Conservation (phyloP, 2,329 filamentous ascomycete species). For the Bipolaris cookei region DNA sequence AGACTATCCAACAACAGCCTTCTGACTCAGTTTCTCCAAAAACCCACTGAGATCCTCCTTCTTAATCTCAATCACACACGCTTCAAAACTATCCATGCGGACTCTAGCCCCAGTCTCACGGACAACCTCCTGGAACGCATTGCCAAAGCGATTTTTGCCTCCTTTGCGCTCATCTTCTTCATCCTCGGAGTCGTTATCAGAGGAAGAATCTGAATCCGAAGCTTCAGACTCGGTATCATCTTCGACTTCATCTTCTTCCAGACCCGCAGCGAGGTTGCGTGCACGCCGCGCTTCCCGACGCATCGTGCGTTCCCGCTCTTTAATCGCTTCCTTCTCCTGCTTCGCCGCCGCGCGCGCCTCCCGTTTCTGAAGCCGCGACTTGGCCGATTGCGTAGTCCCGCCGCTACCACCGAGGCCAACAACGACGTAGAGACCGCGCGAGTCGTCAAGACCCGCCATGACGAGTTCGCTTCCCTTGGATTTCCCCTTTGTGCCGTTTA, state of each 20-base stretch:
- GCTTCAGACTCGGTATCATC: constrained; percentile 58
- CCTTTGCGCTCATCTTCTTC: constrained; percentile 68
- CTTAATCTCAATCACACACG: constrained; percentile 95
- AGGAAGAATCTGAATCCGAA: constrained; percentile 67
- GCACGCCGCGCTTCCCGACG: constrained; percentile 58
- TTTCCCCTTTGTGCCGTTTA: constrained; percentile 75
- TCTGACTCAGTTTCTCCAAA: constrained; percentile 88
- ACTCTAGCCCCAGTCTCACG: constrained; percentile 88
- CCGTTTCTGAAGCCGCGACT: constrained; percentile 69
- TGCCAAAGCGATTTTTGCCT: constrained; percentile 87
- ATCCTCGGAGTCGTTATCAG: constrained; percentile 49
- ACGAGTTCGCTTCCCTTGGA: constrained; percentile 80
- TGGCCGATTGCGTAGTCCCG: constrained; percentile 67
- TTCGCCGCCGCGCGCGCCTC: constrained; percentile 68
- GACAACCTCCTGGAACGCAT: constrained; percentile 93
- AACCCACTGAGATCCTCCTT: constrained; percentile 94
- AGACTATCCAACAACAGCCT: constrained; percentile 71
- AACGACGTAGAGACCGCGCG: constrained; percentile 84
- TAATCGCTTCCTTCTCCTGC: constrained; percentile 53
- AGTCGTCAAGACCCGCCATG: constrained; percentile 87
- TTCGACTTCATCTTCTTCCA: constrained; percentile 66
- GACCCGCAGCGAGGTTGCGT: constrained; percentile 58
- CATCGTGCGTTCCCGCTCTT: constrained; percentile 67
- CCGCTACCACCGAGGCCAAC: constrained; percentile 92
- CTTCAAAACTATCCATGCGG: constrained; percentile 94